phyloP scores from a whole-genome alignment of 1,139 yeast species.

The Zygoascus meyerae region DNA sequence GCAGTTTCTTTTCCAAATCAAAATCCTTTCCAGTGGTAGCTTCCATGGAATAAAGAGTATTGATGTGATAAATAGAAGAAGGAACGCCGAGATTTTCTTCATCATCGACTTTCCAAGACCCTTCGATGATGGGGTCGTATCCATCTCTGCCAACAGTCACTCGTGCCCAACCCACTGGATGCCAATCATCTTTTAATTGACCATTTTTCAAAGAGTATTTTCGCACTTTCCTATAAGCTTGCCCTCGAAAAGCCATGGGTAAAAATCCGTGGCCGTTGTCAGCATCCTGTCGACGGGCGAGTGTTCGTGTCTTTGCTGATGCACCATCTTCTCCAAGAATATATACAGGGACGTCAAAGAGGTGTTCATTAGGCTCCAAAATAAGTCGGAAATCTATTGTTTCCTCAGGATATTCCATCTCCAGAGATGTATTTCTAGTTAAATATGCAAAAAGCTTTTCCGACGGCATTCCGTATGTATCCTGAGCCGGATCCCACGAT shows the following conservation, averaged over 20 bases:
- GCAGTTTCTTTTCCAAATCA: constrained; percentile 20
- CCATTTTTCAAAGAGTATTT: constrained; percentile 21
- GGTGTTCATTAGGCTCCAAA: constrained; percentile 23
- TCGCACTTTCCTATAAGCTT: constrained; percentile 27
- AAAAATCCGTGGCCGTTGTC: constrained; percentile 6
- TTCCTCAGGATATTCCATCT: constrained; percentile 27
- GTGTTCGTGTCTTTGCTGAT: constrained; percentile 10
- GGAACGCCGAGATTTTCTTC: constrained; percentile 31
- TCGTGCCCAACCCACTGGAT: constrained; percentile 34
- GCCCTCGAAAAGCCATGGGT: constrained; percentile 24
- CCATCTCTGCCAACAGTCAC: constrained; percentile 23
- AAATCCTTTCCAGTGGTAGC: constrained; percentile 18
- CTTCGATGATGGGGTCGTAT: constrained; percentile 21
- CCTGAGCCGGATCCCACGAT: constrained; percentile 8
- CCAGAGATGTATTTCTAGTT: constrained; percentile 20
- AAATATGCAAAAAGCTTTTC: constrained; percentile 26
- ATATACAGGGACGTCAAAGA: constrained; percentile 10
- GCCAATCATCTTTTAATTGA: constrained; percentile 17
- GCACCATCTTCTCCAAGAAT: constrained; percentile 21
- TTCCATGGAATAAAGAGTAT: constrained; percentile 13
- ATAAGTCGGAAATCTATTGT: constrained; percentile 25
- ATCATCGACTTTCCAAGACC: constrained; percentile 34
- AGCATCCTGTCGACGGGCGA: constrained; percentile 4
- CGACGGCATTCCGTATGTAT: constrained; percentile 14
- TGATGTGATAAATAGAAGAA: constrained; percentile 29